Evolutionary conservation across 192 early-diverging fungal genomes (phyloP), one percentile per base, ranked within the genome.

Genomic region (Mortierella hygrophila): DNA sequence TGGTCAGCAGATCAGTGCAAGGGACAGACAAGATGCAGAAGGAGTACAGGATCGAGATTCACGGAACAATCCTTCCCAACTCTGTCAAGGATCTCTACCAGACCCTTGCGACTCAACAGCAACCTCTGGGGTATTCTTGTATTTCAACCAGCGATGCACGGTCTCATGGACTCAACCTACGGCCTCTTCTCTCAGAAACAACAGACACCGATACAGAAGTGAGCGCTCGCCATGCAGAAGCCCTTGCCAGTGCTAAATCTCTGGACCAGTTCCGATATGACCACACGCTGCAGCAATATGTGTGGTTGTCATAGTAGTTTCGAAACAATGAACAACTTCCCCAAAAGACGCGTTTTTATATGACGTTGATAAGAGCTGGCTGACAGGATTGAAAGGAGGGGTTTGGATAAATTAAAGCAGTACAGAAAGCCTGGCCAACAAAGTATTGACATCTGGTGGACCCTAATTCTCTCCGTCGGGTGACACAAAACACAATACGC

Each of bases 31-130:
- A 23, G n/a, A 73, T 86, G 71, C 84, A 78, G 38, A 54, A 37
- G 4, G 84, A 86, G n/a, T 86, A 77, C 63, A 77, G 84, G 18
- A 60, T 86, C 2, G 84, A 86, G 29, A 81, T 86, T 35, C 79
- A 81, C 18, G 84, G 84, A 16, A 63, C 47, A 4, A 47, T 86
- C 4, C 42, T 86, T 2, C 84, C 84, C 2, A 70, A 71, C 11
- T 73, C 79, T 70, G 57, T 54, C 29, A 41, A 49, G 21, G 76
- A 77, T 10, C 40, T 86, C 37, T 68, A 40, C 23, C 7, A 18
- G 0, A 40, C 77, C 9, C 74, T 80, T 76, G 63, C 70, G 0
- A 60, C 32, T 29, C 79, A 77, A n/a, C 79, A 80, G 20, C 77
- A 29, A 29, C 26, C 47, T 11, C 47, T 29, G 55, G 79, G 79